phyloP scores from a whole-genome alignment of 2,329 filamentous ascomycete genomes.

The Fusarium temperatum region DNA sequence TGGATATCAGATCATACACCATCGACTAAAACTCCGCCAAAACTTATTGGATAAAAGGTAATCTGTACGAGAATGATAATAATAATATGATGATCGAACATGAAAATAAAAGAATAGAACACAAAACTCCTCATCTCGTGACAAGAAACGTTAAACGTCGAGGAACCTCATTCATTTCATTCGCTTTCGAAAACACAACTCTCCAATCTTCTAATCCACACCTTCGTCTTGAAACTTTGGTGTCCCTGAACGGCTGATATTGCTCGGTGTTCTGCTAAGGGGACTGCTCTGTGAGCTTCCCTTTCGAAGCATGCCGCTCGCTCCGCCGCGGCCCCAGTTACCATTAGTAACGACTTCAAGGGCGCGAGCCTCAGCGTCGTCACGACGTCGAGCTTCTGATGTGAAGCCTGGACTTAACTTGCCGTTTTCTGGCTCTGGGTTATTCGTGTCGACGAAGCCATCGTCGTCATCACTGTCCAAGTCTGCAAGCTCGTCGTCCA shows the following conservation, averaged over 20 bases:
- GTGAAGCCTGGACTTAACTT: slow-evolving; percentile 50
- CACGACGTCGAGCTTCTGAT: slow-evolving; percentile 47
- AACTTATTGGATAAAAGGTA: neutral
- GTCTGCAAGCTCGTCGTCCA: slow-evolving; percentile 55
- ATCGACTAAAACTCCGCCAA: neutral
- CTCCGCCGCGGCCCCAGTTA: slow-evolving; percentile 53
- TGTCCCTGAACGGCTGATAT: slow-evolving; percentile 25
- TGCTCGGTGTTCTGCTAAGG: slow-evolving; percentile 16
- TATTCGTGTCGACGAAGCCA: slow-evolving; percentile 40
- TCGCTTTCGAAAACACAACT: slow-evolving; percentile 18
- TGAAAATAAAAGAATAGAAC: slow-evolving; percentile 7
- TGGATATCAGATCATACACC: slow-evolving; percentile 18
- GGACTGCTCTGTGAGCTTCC: slow-evolving; percentile 41
- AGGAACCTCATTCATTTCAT: slow-evolving; percentile 17
- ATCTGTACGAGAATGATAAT: slow-evolving; percentile 15
- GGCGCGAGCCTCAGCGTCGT: slow-evolving; percentile 56
- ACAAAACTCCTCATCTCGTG: slow-evolving; percentile 34
- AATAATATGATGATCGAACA: neutral
- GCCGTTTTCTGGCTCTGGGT: slow-evolving; percentile 47
- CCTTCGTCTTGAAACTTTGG: slow-evolving; percentile 44
- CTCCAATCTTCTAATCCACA: slow-evolving; percentile 44
- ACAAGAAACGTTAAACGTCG: slow-evolving; percentile 25
- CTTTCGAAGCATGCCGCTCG: slow-evolving; percentile 55
- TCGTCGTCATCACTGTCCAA: slow-evolving; percentile 51
- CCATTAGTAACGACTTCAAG: slow-evolving; percentile 55